phyloP scores from a whole-genome alignment of 2,329 filamentous ascomycete genomes.

The Dothidotthia symphoricarpi region DNA sequence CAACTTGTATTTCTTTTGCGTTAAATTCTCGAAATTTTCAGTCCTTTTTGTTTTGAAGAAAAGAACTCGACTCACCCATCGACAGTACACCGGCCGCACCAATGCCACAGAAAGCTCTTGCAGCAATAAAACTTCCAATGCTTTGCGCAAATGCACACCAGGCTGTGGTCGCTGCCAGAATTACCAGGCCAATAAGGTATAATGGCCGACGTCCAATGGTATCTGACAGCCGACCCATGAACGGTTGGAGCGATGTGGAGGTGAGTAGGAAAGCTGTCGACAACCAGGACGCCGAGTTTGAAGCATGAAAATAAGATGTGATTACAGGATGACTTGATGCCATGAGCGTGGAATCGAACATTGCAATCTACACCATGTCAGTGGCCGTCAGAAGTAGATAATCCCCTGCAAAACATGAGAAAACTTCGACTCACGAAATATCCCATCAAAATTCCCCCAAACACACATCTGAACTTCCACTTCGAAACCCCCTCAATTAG shows the following conservation, averaged over 20 bases:
- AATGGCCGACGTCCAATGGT: slow-evolving; percentile 66
- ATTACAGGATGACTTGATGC: slow-evolving; percentile 78
- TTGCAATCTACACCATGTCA: slow-evolving; percentile 30
- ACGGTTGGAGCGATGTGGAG: slow-evolving; percentile 71
- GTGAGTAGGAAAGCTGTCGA: slow-evolving; percentile 77
- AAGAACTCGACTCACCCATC: slow-evolving; percentile 47
- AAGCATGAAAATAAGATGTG: slow-evolving; percentile 73
- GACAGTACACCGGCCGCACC: slow-evolving; percentile 71
- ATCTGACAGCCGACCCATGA: slow-evolving; percentile 73
- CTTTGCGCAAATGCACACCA: slow-evolving; percentile 68
- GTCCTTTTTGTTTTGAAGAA: no score
- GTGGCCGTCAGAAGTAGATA: slow-evolving; percentile 36
- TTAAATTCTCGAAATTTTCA: no score
- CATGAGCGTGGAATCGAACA: slow-evolving; percentile 78
- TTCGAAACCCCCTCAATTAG: slow-evolving; percentile 35
- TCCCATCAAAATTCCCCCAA: slow-evolving; percentile 37
- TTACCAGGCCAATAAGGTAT: slow-evolving; percentile 61
- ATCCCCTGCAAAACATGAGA: no score
- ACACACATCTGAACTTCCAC: slow-evolving; percentile 39
- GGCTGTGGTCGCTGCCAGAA: slow-evolving; percentile 64
- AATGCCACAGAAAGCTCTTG: slow-evolving; percentile 68
- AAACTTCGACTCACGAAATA: slow-evolving; percentile 45
- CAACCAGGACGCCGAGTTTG: slow-evolving; percentile 78
- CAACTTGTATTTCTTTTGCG: no score
- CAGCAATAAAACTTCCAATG: slow-evolving; percentile 69